phyloP scores from a whole-genome alignment of 1,284 basidiomycete species.

The Trametes pubescens region DNA sequence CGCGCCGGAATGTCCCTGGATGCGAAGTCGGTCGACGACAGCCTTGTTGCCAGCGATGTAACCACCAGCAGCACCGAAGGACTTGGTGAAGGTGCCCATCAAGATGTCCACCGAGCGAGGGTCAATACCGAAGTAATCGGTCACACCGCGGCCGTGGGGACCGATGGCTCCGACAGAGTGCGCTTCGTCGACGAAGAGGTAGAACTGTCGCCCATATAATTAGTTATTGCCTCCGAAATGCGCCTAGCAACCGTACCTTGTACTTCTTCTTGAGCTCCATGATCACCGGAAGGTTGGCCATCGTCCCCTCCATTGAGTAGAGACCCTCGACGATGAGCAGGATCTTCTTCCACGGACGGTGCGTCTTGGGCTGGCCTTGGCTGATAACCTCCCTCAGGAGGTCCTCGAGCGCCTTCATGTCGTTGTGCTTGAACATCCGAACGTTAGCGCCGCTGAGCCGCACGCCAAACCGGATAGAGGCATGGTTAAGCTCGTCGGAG shows the following conservation, averaged over 20 bases:
- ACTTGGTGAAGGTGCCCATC: conserved; percentile 99
- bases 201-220: conserved; percentile 69
- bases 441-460: conserved; percentile 91
- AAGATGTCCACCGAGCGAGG: conserved; percentile 89
- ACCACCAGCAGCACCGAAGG: conserved; percentile 96
- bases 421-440: conserved; percentile 97
- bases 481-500: conserved; percentile 97
- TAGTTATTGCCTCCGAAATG: conserved; percentile 9
- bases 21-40: conserved; percentile 84
- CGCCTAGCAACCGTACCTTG: conserved; percentile 68
- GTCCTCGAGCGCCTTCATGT: conserved; percentile 86
- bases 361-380: conserved; percentile 97
- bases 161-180: conserved; percentile 98
- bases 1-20: conserved; percentile 84
- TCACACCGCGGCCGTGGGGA: conserved; percentile 92
- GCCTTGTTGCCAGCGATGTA: conserved; percentile 90
- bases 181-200: conserved; percentile 96
- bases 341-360: conserved; percentile 99
- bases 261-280: conserved; percentile 94
- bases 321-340: conserved; percentile 94
- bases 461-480: conserved; percentile 94
- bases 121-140: conserved; percentile 93
- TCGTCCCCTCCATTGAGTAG: conserved; percentile 97
- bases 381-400: conserved; percentile 92
- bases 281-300: conserved; percentile 87